phyloP scores from a whole-genome alignment of 495 filamentous ascomycete genomes.

The Glarea lozoyensis region DNA sequence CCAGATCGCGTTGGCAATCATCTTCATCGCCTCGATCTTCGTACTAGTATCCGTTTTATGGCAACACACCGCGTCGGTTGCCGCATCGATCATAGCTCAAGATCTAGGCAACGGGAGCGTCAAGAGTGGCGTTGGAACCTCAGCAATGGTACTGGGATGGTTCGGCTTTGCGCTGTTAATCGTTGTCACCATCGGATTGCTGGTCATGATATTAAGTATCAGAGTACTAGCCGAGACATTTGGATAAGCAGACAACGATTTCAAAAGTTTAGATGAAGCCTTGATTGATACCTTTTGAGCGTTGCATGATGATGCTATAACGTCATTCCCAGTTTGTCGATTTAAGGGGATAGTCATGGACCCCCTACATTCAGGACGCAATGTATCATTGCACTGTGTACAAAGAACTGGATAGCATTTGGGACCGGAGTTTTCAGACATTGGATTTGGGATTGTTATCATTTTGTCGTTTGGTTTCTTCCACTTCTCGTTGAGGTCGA shows the following conservation, averaged over 20 bases:
- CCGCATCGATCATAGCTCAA: slow-evolving; percentile 84
- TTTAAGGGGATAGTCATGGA: too few relatives aligned
- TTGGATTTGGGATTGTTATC: slow-evolving; percentile 5
- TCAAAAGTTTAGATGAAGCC: background rate
- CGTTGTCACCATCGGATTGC: slow-evolving; percentile 84
- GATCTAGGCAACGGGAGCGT: slow-evolving; percentile 94
- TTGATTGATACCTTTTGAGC: slow-evolving; percentile 19
- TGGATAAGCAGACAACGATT: slow-evolving; percentile 9
- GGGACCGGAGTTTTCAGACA: slow-evolving; percentile 18
- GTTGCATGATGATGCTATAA: slow-evolving; percentile 18
- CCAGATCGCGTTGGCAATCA: slow-evolving; percentile 66
- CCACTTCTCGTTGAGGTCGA: background rate
- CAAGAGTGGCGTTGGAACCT: slow-evolving; percentile 76
- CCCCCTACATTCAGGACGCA: too few relatives aligned
- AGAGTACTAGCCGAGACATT: slow-evolving; percentile 35
- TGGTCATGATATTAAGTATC: slow-evolving; percentile 94
- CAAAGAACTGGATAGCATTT: slow-evolving; percentile 18
- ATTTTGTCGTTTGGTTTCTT: too few relatives aligned
- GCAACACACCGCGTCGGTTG: slow-evolving; percentile 90
- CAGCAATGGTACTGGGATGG: slow-evolving; percentile 94
- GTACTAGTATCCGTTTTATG: slow-evolving; percentile 66
- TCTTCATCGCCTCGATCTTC: slow-evolving; percentile 72
- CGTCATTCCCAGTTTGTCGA: too few relatives aligned
- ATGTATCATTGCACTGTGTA: too few relatives aligned
- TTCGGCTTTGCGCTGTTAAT: slow-evolving; percentile 90